A percentile compares a stretch with the other conserved stretches of the same genome.
These are phyloP conservation scores for Geotrichum fermentans DNA, from an alignment of 1,139 yeast species.

Conservation along the genomic window DNA sequence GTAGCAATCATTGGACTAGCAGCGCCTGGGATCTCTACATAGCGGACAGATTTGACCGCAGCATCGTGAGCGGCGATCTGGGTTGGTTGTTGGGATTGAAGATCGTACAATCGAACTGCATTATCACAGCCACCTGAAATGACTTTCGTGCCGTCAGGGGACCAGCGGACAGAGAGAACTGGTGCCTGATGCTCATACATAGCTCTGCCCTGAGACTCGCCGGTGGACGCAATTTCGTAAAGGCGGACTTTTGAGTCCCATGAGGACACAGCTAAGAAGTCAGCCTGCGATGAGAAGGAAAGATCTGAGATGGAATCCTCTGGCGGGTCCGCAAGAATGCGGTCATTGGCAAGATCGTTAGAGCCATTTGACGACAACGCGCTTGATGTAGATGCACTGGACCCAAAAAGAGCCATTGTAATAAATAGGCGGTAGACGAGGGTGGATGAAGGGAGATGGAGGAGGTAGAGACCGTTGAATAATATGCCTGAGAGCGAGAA, in stretches of 20 bases:
- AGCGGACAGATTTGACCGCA: slow-evolving; percentile 68
- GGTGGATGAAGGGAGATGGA: background rate
- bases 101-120: slow-evolving; percentile 77
- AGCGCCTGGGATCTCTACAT: slow-evolving; percentile 67
- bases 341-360: slow-evolving; percentile 65
- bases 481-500: background rate
- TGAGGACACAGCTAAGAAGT: slow-evolving; percentile 70
- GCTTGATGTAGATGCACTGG: background rate
- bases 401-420: slow-evolving; percentile 17
- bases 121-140: slow-evolving; percentile 93
- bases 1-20: slow-evolving; percentile 81
- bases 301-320: slow-evolving; percentile 88
- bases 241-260: slow-evolving; percentile 97
- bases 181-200: slow-evolving; percentile 88
- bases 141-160: slow-evolving; percentile 79
- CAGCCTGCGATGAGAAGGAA: slow-evolving; percentile 89
- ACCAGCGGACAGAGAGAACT: slow-evolving; percentile 77
- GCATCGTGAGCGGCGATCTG: slow-evolving; percentile 87
- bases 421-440: background rate
- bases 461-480: background rate
- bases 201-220: slow-evolving; percentile 76
- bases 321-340: slow-evolving; percentile 76
- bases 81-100: slow-evolving; percentile 73
- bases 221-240: slow-evolving; percentile 72
- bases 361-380: background rate